Base-by-base conservation (phyloP, 768 basidiomycete species). In the Trametes cinnabarina region DNA sequence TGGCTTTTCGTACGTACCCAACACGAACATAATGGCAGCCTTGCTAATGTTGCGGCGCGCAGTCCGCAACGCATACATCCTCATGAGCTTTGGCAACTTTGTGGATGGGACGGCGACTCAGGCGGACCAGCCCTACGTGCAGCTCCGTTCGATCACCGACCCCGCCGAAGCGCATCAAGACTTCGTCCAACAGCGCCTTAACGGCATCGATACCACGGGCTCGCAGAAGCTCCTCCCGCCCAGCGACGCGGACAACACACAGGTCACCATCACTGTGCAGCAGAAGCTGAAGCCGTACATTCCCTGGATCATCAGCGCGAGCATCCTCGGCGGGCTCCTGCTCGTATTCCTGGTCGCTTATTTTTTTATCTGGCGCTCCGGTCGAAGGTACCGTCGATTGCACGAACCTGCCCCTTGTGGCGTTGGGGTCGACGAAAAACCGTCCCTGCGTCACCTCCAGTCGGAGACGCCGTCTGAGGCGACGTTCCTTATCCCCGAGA, bases 61-160 rank as follows among this genome's bases (percentile, higher is more conserved):
- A 75, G 74, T 75, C 30, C 66, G 74, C 15, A 75, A 74, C 56
- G 70, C 66, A 8, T 75, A 74, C 60, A 57, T 71, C 20, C 66
- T 72, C 32, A 65, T 75, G 55, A 68, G 71, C 65, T 72, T 66
- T 46, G 74, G 74, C 39, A 66, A 73, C 60, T 69, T 68, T 39
- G 65, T 69, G 7, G 67, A 71, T 54, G 71, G 70, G 34, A 55
- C 69, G 25, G 35, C 63, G n/a, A 49, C 62, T 4, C 64, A 66
- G 26, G 64, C 47, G 30, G 66, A 62, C 25, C 59, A 61, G n/a
- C 73, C 73, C 0, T 74, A 60, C 63, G 62, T 74, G n/a, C 72
- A 74, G 58, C 63, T 74, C 19, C 66, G 68, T 4, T 60, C 72
- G 9, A 46, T 65, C 32, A 66, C 65, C 19, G 54, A 67, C 40